These are phyloP conservation scores for Talaromyces sp. DNA, from an alignment of 2,329 filamentous ascomycete genomes.

Conservation along the genomic window DNA sequence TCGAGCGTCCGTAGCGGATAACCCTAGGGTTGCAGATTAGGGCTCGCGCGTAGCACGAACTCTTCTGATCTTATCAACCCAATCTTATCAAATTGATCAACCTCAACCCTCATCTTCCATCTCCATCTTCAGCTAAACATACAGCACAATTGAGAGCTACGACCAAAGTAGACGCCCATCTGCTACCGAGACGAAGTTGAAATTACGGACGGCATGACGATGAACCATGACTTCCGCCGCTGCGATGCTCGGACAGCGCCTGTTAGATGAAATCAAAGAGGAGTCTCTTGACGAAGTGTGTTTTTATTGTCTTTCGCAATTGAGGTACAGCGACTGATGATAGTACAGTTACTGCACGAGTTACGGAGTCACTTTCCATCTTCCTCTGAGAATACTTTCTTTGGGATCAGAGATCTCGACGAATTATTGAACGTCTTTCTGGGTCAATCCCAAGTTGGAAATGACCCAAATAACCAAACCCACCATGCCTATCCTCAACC, in stretches of 20 bases:
- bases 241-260: conserved; percentile 48
- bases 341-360: conserved; percentile 30
- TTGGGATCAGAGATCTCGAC: conserved; percentile 50
- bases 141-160: not conserved
- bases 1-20: not conserved
- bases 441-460: conserved; percentile 12
- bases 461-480: conserved; percentile 7
- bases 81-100: not conserved
- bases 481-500: not conserved
- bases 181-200: not conserved
- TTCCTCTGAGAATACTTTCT: conserved; percentile 21
- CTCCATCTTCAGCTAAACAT: not conserved
- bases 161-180: not conserved
- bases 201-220: not conserved
- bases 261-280: conserved; percentile 51
- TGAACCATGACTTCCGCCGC: conserved; percentile 21
- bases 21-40: not conserved
- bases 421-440: conserved; percentile 38
- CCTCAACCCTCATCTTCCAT: not conserved
- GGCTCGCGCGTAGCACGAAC: not conserved
- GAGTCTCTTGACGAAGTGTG: conserved; percentile 51
- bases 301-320: conserved; percentile 13
- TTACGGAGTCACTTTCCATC: conserved; percentile 27
- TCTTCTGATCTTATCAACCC: not conserved
- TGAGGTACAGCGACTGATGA: not conserved